phyloP scores from a whole-genome alignment of 805 yeast species.

The Zygosaccharomyces bailii region DNA sequence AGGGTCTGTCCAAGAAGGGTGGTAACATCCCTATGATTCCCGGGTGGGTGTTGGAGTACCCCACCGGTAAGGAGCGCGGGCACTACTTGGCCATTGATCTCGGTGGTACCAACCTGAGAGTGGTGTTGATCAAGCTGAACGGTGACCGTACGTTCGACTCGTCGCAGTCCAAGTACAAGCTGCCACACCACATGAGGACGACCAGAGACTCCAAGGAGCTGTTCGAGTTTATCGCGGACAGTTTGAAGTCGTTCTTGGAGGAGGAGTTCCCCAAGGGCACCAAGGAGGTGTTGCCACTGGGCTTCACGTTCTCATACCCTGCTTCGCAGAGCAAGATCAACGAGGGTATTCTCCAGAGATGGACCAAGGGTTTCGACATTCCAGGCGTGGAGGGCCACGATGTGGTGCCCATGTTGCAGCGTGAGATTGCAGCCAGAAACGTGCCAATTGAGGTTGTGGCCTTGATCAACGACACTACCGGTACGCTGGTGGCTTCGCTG shows the following conservation, averaged over 20 bases:
- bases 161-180: conserved; percentile 77
- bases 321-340: conserved; percentile 79
- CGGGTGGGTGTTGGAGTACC: conserved; percentile 92
- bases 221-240: conserved; percentile 82
- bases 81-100: conserved; percentile 88
- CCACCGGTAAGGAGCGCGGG: conserved; percentile 89
- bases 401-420: conserved; percentile 87
- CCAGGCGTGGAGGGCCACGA: conserved; percentile 90
- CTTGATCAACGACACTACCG: conserved; percentile 93
- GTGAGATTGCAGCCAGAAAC: conserved; percentile 56
- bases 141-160: conserved; percentile 86
- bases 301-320: conserved; percentile 95
- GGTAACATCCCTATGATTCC: conserved; percentile 96
- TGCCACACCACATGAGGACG: conserved; percentile 76
- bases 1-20: conserved; percentile 71
- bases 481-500: conserved; percentile 92
- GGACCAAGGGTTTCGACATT: conserved; percentile 98
- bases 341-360: conserved; percentile 83
- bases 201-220: conserved; percentile 66
- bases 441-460: conserved; percentile 88
- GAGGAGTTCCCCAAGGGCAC: conserved; percentile 70
- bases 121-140: conserved; percentile 76
- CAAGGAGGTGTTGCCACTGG: conserved; percentile 63
- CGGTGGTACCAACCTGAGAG: conserved; percentile 97
- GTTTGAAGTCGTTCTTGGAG: conserved; percentile 64